Evolutionary conservation across 169 alveolate species (phyloP).

Genomic region (Eimeria necatrix): DNA sequence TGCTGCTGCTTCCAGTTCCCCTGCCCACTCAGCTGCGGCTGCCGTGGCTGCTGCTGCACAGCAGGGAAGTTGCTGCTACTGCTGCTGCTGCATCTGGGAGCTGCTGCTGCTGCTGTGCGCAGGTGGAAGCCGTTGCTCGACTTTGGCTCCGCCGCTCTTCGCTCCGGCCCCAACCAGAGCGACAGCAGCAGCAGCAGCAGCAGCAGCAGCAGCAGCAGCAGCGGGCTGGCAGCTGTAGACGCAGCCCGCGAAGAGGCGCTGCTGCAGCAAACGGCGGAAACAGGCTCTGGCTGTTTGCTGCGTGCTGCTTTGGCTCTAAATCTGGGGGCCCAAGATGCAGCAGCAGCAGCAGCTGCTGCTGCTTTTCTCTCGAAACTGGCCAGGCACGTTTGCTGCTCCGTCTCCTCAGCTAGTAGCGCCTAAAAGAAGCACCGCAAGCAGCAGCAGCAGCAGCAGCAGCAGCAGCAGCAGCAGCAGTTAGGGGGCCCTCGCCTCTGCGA

Average conservation of each 20-base stretch:
- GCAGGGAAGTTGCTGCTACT: no score
- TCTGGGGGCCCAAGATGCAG: not conserved
- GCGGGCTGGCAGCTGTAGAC: not conserved
- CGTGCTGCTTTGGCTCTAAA: not conserved
- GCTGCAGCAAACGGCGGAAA: not conserved
- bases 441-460: no score
- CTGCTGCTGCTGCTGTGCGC: no score
- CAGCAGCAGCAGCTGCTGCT: no score
- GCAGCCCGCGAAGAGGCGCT: constrained; percentile 6
- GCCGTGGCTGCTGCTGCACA: no score
- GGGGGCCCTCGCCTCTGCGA: no score
- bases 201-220: not conserved
- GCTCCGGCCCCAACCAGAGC: not conserved
- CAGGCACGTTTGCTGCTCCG: not conserved
- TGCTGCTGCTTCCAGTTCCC: no score
- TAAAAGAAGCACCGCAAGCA: no score
- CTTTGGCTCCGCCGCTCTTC: not conserved
- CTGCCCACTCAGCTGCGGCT: no score
- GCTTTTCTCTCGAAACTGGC: no score
- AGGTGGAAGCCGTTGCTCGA: not conserved
- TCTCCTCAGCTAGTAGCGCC: not conserved
- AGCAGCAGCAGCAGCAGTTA: no score
- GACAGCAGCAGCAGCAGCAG: not conserved
- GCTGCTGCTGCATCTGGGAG: no score
- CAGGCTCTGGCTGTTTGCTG: not conserved